Evolutionary conservation across 1,284 basidiomycete genomes (phyloP).

Genomic region (Cronartium ribicola): DNA sequence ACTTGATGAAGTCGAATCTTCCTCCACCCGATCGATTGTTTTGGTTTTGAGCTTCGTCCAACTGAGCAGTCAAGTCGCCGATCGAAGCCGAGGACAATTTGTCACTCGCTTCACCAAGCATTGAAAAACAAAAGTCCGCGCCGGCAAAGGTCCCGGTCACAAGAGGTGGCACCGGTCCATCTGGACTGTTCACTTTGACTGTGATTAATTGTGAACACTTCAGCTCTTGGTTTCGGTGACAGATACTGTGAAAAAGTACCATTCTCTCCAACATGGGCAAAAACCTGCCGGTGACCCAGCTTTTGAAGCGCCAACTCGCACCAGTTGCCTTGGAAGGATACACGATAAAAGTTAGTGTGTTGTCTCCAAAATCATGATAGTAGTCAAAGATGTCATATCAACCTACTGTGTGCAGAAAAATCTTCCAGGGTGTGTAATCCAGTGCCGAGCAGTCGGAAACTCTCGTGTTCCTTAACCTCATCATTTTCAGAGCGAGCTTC

Average conservation of each 20-base stretch:
- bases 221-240: neutral
- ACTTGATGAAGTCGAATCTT: slow-evolving; percentile 49
- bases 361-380: no score
- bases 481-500: slow-evolving; percentile 57
- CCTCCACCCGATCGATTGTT: slow-evolving; percentile 45
- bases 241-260: slow-evolving; percentile 47
- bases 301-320: slow-evolving; percentile 60
- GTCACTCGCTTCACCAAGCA: slow-evolving; percentile 60
- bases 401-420: slow-evolving; percentile 70
- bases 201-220: neutral
- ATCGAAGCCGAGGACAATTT: slow-evolving; percentile 69
- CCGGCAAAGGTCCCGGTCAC: slow-evolving; percentile 86
- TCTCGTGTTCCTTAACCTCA: slow-evolving; percentile 53
- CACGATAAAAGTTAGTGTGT: no score
- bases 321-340: slow-evolving; percentile 51
- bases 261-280: slow-evolving; percentile 82
- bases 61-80: slow-evolving; percentile 74
- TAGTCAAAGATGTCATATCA: no score
- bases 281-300: slow-evolving; percentile 72
- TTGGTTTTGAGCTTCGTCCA: slow-evolving; percentile 57
- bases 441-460: slow-evolving; percentile 47
- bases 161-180: slow-evolving; percentile 74
- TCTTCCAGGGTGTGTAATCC: slow-evolving; percentile 74
- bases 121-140: slow-evolving; percentile 66
- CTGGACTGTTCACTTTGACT: slow-evolving; percentile 67